Percentiles rank a stretch among this genome's conserved stretches.
Evolutionary conservation across 2,329 filamentous ascomycete genomes (phyloP).

Genomic region (Ophiostoma pallidulum): DNA sequence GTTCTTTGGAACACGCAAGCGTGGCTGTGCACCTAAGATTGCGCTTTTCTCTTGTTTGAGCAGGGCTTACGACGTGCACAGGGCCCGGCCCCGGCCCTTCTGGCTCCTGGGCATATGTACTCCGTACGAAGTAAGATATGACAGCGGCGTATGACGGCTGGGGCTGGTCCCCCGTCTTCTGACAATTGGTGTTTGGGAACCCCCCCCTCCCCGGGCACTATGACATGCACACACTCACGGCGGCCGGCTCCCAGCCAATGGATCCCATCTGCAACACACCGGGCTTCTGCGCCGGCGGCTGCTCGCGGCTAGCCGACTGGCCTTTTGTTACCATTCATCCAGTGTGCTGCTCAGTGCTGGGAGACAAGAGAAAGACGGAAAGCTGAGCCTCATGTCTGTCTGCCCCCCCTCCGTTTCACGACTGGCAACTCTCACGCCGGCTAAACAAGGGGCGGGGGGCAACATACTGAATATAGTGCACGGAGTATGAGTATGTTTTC

Average conservation of each 20-base stretch:
- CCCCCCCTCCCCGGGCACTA: neutral
- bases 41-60: neutral
- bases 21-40: slow-evolving; percentile 8
- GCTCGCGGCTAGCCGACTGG: neutral
- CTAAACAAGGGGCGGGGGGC: neutral
- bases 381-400: neutral
- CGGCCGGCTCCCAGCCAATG: slow-evolving; percentile 1
- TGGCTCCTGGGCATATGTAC: too few relatives aligned
- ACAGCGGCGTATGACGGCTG: neutral
- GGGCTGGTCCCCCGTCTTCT: slow-evolving; percentile 5
- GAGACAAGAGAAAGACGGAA: too few relatives aligned
- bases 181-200: slow-evolving; percentile 12
- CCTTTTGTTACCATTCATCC: neutral
- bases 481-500: neutral
- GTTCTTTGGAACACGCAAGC: too few relatives aligned
- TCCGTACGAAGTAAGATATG: neutral
- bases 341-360: too few relatives aligned
- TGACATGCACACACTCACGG: neutral
- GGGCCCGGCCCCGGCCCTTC: too few relatives aligned
- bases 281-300: neutral
- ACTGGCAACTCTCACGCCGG: neutral
- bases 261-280: neutral
- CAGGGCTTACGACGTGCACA: too few relatives aligned
- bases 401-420: neutral
- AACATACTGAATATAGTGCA: neutral